These are phyloP conservation scores for Vickermania spadyakhi DNA, from an alignment of 208 protist genomes.

Conservation along the genomic window DNA sequence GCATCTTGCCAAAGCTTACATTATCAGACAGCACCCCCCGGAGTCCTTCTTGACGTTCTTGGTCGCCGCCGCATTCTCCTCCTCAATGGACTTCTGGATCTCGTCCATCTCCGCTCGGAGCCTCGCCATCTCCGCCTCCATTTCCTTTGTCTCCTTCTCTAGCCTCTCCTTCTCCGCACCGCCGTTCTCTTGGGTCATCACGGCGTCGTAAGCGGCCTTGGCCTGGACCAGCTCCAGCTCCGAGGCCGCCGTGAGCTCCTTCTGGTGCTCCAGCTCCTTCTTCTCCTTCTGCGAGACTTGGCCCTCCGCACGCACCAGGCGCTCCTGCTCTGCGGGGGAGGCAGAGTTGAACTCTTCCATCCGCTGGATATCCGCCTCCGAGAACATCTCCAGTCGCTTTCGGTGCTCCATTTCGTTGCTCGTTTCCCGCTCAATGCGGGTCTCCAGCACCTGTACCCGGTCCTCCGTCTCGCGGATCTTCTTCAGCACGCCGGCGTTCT, in stretches of 20 bases:
- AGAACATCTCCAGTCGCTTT: conserved; percentile 16
- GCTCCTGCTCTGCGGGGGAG: conserved; percentile 34
- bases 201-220: conserved; percentile 15
- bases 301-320: conserved; percentile 19
- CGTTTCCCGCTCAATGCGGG: conserved; percentile 24
- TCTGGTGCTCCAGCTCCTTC: conserved; percentile 18
- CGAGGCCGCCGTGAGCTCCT: conserved; percentile 13
- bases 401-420: conserved; percentile 19
- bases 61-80: neutral
- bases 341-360: conserved; percentile 51
- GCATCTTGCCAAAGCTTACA: conserved; percentile 1
- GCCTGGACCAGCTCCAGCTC: conserved; percentile 11
- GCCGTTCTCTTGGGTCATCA: conserved; percentile 32
- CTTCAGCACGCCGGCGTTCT: conserved; percentile 5
- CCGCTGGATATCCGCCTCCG: conserved; percentile 26
- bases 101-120: conserved; percentile 44
- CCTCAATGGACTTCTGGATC: conserved; percentile 13
- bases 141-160: conserved; percentile 50
- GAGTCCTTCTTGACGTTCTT: conserved; percentile 3
- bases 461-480: conserved; percentile 28
- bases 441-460: conserved; percentile 26
- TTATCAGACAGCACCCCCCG: neutral
- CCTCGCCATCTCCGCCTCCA: conserved; percentile 29
- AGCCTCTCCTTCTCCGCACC: conserved; percentile 27
- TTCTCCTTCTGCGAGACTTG: conserved; percentile 11